Evolutionary conservation across 2,329 filamentous ascomycete genomes (phyloP), one percentile per base, ranked within the genome.

Genomic region (Verticillium nubilum): DNA sequence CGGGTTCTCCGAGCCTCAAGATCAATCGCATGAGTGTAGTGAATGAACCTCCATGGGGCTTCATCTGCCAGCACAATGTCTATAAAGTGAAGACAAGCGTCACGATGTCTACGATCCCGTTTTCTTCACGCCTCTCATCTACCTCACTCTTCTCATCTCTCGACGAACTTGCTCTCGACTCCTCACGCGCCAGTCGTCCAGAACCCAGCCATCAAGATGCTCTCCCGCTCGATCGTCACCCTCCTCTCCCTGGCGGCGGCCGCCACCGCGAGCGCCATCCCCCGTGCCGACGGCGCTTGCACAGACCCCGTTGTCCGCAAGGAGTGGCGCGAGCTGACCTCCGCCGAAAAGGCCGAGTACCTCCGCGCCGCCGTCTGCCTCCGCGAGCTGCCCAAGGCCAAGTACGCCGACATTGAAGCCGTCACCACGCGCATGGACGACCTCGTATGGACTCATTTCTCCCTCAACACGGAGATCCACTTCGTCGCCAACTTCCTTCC

Each of bases 401-500:
- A 62, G 55, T 65, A 65, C 57, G 37, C 52, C 31, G 9, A 58
- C 19, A 37, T 60, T 27, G 37, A 59, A 42, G 63, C 60, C 52
- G 63, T 63, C 33, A 61, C 58, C 27, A 64, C 61, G 4, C 59
- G 61, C 33, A 50, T 64, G 52, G 63, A 65, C 60, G 64, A 66
- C 42, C 29, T 66, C 4, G 61, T 62, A 5, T 63, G 59, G 50
- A 64, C 64, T 4, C 63, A 66, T 59, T 59, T 57, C 17, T 7
- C 31, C 4, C 62, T 66, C 10, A 64, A 62, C 52, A 55, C 26
- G 10, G 26, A 50, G 12, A 65, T 66, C 28, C 65, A 67, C 59
- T 65, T 60, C 33, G 62, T 66, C n/a, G 65, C 64, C 23, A 57
- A 66, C 52, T 75, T 76, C 61, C 67, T 75, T 25, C 72, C 73